Percentiles rank a stretch among this genome's conserved stretches.
phyloP scores from a whole-genome alignment of 192 early-diverging fungal genomes.

The Piromyces sp. region DNA sequence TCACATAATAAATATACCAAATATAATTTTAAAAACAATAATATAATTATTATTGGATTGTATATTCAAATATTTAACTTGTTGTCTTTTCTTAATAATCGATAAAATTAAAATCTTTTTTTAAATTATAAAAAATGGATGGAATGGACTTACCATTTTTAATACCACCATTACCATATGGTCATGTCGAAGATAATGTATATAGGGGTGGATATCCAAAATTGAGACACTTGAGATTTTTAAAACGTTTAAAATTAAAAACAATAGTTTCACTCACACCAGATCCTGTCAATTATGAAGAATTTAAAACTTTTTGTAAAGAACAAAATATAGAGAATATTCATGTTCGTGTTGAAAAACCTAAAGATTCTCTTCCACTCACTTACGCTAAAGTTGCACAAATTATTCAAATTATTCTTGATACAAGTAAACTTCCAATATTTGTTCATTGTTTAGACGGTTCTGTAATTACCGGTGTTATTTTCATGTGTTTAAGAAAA shows the following conservation, averaged over 20 bases:
- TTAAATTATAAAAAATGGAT: background rate
- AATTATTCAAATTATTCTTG: constrained; percentile 45
- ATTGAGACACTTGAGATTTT: constrained; percentile 64
- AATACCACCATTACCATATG: constrained; percentile 70
- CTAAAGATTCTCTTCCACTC: constrained; percentile 75
- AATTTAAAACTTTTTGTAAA: constrained; percentile 21
- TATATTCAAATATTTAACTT: no score
- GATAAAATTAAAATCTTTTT: no score
- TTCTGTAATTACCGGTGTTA: constrained; percentile 62
- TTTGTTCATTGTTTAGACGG: constrained; percentile 88
- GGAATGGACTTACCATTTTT: constrained; percentile 20
- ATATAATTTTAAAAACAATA: no score
- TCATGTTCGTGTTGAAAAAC: constrained; percentile 54
- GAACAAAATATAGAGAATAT: constrained; percentile 43
- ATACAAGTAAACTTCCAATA: constrained; percentile 50
- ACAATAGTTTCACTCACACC: constrained; percentile 81
- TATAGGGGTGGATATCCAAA: constrained; percentile 83
- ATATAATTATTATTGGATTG: no score
- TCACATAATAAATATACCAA: no score
- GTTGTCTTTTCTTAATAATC: no score
- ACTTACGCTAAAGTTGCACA: constrained; percentile 51
- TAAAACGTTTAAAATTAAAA: constrained; percentile 43
- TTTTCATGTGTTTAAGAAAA: constrained; percentile 72
- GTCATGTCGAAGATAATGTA: constrained; percentile 62
- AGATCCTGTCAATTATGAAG: constrained; percentile 33